Percentiles rank a stretch among this genome's conserved stretches.
These are phyloP conservation scores for Aurantiochytrium sp. DNA, from an alignment of 108 stramenopile species.

Conservation along the genomic window DNA sequence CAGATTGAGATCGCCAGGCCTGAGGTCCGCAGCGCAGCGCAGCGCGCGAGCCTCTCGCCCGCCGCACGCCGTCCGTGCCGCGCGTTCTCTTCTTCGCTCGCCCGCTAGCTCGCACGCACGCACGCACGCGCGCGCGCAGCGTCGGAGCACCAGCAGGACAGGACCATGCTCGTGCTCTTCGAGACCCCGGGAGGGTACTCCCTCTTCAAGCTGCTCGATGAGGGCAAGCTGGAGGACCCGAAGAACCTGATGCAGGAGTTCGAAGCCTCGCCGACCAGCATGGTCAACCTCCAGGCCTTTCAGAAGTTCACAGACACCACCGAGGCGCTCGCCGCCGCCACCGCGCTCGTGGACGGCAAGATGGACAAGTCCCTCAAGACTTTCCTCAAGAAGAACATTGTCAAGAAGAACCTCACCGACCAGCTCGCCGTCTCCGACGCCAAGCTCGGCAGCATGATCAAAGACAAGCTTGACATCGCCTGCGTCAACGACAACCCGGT, in stretches of 20 bases:
- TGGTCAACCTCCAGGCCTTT: conserved; percentile 80
- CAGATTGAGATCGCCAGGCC: too few species aligned
- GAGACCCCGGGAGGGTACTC: conserved; percentile 98
- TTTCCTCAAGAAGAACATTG: conserved; percentile 91
- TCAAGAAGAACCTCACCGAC: conserved; percentile 61
- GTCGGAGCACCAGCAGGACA: too few species aligned
- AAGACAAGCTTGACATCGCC: conserved; percentile 89
- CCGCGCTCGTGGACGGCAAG: conserved; percentile 86
- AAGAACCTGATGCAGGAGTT: conserved; percentile 86
- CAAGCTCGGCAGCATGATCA: conserved; percentile 76
- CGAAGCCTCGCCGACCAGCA: not conserved
- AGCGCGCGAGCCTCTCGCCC: too few species aligned
- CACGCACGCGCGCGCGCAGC: too few species aligned
- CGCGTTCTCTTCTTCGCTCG: too few species aligned
- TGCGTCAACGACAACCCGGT: conserved; percentile 85
- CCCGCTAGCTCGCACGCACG: too few species aligned
- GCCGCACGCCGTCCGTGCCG: too few species aligned
- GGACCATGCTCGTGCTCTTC: conserved; percentile 93
- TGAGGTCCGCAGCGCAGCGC: too few species aligned
- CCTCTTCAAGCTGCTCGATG: conserved; percentile 93
- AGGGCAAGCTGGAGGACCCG: conserved; percentile 78
- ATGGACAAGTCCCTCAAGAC: conserved; percentile 84
- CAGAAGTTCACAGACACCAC: conserved; percentile 93
- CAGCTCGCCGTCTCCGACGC: conserved; percentile 89
- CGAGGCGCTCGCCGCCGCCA: conserved; percentile 90